Percentiles rank a stretch among this genome's conserved stretches.
These are phyloP conservation scores for Tolypocladium ovalisporum DNA, from an alignment of 2,329 filamentous ascomycete species.

Conservation along the genomic window DNA sequence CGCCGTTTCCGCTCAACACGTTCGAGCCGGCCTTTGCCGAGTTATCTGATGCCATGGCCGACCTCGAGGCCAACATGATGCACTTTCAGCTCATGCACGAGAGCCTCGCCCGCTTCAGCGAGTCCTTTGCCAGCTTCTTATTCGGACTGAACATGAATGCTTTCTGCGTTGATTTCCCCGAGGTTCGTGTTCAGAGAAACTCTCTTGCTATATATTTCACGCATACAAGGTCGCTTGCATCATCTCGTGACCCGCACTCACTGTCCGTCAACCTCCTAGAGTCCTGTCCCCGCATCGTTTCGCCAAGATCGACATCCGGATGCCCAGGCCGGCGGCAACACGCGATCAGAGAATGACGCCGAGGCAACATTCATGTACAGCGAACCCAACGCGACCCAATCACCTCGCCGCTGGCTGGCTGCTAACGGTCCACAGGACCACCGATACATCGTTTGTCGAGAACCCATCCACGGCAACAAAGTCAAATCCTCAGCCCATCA, in stretches of 20 bases:
- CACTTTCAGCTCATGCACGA: slow-evolving; percentile 96
- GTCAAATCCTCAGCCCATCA: slow-evolving; percentile 33
- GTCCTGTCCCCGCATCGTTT: slow-evolving; percentile 77
- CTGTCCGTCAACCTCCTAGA: slow-evolving; percentile 34
- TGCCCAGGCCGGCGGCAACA: slow-evolving; percentile 23
- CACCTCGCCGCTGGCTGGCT: slow-evolving; percentile 9
- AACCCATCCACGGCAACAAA: slow-evolving; percentile 56
- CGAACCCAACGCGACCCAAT: neutral
- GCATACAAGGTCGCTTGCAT: no score
- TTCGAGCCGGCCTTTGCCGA: slow-evolving; percentile 91
- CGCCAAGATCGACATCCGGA: slow-evolving; percentile 47
- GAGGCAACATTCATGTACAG: slow-evolving; percentile 80
- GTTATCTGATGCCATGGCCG: slow-evolving; percentile 85
- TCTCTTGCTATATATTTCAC: neutral
- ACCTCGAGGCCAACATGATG: slow-evolving; percentile 95
- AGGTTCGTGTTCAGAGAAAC: slow-evolving; percentile 41
- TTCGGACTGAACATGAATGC: slow-evolving; percentile 99
- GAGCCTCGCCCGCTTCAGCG: slow-evolving; percentile 82
- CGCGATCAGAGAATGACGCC: slow-evolving; percentile 29
- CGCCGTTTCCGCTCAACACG: slow-evolving; percentile 60
- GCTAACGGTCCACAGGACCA: slow-evolving; percentile 49
- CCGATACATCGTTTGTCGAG: slow-evolving; percentile 83
- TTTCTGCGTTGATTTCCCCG: slow-evolving; percentile 94
- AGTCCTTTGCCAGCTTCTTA: slow-evolving; percentile 90
- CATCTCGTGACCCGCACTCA: neutral